phyloP scores from a whole-genome alignment of 176 grass and related monocot genomes.

The Rhynchospora breviuscula region DNA sequence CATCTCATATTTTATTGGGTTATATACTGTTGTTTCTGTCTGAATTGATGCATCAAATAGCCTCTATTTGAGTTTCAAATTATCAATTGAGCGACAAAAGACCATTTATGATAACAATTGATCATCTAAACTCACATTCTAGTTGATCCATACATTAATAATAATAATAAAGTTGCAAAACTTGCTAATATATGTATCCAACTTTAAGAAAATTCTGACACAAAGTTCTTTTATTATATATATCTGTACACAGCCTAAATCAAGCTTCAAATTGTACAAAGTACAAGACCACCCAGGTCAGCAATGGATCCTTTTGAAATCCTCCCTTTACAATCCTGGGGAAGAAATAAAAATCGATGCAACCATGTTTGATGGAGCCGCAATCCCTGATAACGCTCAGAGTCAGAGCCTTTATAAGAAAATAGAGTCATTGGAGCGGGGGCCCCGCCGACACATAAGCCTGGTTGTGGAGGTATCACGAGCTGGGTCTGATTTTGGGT shows the following conservation, averaged over 20 bases:
- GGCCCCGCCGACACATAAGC: conserved; percentile 70
- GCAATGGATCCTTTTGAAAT: conserved; percentile 87
- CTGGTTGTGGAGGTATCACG: conserved; percentile 70
- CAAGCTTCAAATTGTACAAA: conserved; percentile 56
- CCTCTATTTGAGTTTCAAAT: background rate
- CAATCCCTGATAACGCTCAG: conserved; percentile 27
- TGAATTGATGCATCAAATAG: background rate
- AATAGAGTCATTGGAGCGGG: conserved; percentile 51
- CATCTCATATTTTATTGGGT: background rate
- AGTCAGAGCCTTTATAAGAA: conserved; percentile 30
- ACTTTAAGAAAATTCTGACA: background rate
- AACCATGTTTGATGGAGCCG: conserved; percentile 83
- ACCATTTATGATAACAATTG: background rate
- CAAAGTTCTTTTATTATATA: background rate
- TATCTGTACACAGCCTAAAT: conserved; percentile 32
- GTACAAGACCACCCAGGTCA: conserved; percentile 69
- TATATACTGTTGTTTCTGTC: background rate
- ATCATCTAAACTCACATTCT: background rate
- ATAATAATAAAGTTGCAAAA: too few species aligned
- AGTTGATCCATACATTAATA: background rate
- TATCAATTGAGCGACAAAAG: background rate
- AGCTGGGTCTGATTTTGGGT: conserved; percentile 40
- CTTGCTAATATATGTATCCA: background rate
- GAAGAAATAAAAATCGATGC: conserved; percentile 80
- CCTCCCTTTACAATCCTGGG: background rate